Conservation (phyloP, 441 rosid genomes). For the Euphorbia schlechtendalii region DNA sequence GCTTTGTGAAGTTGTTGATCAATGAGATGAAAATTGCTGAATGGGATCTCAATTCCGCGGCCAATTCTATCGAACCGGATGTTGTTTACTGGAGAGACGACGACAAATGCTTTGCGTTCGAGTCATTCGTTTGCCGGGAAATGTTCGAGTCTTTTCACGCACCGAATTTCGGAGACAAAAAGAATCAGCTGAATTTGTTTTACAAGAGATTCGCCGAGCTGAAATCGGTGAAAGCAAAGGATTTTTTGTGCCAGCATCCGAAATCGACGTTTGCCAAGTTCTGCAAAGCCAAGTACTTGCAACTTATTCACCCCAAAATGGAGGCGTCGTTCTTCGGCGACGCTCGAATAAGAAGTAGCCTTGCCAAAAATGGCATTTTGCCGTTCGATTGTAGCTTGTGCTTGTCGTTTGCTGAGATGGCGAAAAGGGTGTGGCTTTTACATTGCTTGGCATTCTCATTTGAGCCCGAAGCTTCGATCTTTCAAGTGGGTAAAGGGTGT, state of each 20-base stretch:
- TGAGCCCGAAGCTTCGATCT: slow-evolving; percentile 53
- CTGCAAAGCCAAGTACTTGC: slow-evolving; percentile 56
- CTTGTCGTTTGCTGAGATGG: slow-evolving; percentile 54
- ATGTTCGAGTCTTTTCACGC: slow-evolving; percentile 62
- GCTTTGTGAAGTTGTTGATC: slow-evolving; percentile 51
- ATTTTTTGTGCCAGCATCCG: slow-evolving; percentile 40
- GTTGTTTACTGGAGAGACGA: slow-evolving; percentile 49
- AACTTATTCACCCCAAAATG: slow-evolving; percentile 65
- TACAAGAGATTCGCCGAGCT: slow-evolving; percentile 56
- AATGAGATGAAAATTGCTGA: slow-evolving; percentile 54
- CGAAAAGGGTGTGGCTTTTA: slow-evolving; percentile 73
- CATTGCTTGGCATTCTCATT: slow-evolving; percentile 77
- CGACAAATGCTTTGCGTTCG: slow-evolving; percentile 68
- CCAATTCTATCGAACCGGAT: slow-evolving; percentile 40
- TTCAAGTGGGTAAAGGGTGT: slow-evolving; percentile 46
- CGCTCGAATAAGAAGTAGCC: slow-evolving; percentile 38
- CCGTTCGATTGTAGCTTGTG: slow-evolving; percentile 49
- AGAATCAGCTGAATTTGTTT: slow-evolving; percentile 31
- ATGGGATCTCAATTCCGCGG: slow-evolving; percentile 70
- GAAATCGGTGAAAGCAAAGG: slow-evolving; percentile 39
- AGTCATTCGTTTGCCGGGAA: slow-evolving; percentile 54
- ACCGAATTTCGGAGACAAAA: slow-evolving; percentile 38
- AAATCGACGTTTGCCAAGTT: slow-evolving; percentile 57
- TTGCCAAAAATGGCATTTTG: slow-evolving; percentile 39
- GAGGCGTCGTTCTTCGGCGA: slow-evolving; percentile 64